Evolutionary conservation across 2,329 filamentous ascomycete genomes (phyloP).

Genomic region (Aureobasidium lini): DNA sequence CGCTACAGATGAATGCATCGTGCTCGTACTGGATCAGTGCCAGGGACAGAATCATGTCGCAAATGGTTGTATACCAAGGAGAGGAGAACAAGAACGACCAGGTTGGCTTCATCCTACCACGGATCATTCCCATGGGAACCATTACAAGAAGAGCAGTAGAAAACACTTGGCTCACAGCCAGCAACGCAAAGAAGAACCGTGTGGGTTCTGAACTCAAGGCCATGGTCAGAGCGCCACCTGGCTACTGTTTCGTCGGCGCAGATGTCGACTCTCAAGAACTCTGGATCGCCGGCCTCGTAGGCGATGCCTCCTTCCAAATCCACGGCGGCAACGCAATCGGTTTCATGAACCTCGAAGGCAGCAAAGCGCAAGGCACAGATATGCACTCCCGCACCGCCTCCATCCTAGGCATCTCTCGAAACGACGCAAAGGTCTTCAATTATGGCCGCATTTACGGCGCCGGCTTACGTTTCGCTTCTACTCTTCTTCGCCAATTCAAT

Average conservation of each 20-base stretch:
- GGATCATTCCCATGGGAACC: conserved; percentile 97
- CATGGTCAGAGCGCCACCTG: conserved; percentile 86
- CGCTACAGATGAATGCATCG: conserved; percentile 95
- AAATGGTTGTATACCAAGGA: conserved; percentile 83
- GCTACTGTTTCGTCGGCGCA: conserved; percentile 89
- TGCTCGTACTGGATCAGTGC: conserved; percentile 99
- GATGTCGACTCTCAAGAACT: conserved; percentile 97
- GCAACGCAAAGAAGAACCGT: conserved; percentile 91
- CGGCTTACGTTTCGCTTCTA: conserved; percentile 85
- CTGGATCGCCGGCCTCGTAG: conserved; percentile 94
- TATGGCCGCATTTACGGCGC: conserved; percentile 99
- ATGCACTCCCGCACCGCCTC: conserved; percentile 86
- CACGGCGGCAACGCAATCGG: conserved; percentile 96
- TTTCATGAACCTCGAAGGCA: conserved; percentile 98
- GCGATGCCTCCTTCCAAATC: conserved; percentile 87
- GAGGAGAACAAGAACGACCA: conserved; percentile 38
- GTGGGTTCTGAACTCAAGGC: conserved; percentile 96
- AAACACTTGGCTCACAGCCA: conserved; percentile 96
- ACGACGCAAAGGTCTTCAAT: conserved; percentile 96
- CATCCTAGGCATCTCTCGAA: conserved; percentile 88
- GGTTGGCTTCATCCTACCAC: conserved; percentile 80
- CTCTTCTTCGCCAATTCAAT: conserved; percentile 88
- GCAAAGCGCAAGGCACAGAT: conserved; percentile 88
- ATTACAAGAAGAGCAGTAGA: conserved; percentile 91
- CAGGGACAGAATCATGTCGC: conserved; percentile 83